Percentiles rank a stretch among this genome's conserved stretches.
These are phyloP conservation scores for Pterulicium gracile DNA, from an alignment of 1,284 basidiomycete genomes.

Conservation along the genomic window DNA sequence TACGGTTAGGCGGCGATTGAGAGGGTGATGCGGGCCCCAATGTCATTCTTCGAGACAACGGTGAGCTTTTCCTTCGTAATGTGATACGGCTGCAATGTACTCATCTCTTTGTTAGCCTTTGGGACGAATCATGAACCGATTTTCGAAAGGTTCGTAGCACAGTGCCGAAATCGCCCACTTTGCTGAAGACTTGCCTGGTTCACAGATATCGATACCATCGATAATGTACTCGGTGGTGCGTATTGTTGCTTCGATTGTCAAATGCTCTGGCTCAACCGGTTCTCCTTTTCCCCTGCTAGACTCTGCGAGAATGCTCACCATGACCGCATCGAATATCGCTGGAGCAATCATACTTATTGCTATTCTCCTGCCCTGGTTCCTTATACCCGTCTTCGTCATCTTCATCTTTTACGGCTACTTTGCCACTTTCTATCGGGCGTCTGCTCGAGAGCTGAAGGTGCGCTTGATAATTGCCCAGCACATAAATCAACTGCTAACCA, in stretches of 20 bases:
- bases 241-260: slow-evolving; percentile 5
- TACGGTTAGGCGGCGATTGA: slow-evolving; percentile 41
- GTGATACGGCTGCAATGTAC: background rate
- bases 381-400: slow-evolving; percentile 60
- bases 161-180: background rate
- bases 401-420: slow-evolving; percentile 49
- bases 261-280: background rate
- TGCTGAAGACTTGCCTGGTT: slow-evolving; percentile 3
- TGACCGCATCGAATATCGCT: slow-evolving; percentile 53
- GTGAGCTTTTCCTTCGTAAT: slow-evolving; percentile 21
- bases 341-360: slow-evolving; percentile 73
- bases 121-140: slow-evolving; percentile 83
- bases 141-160: slow-evolving; percentile 41
- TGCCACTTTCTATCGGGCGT: slow-evolving; percentile 78
- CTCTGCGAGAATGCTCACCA: slow-evolving; percentile 65
- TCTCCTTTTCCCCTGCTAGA: slow-evolving; percentile 27
- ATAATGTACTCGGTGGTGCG: slow-evolving; percentile 56
- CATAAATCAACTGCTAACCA: background rate
- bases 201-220: slow-evolving; percentile 78
- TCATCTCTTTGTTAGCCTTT: slow-evolving; percentile 40
- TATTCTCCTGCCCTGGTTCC: slow-evolving; percentile 78
- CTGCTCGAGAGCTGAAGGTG: slow-evolving; percentile 83
- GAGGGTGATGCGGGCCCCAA: slow-evolving; percentile 65
- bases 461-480: slow-evolving; percentile 4
- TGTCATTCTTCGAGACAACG: slow-evolving; percentile 86